These are phyloP conservation scores for Nakazawaea wickerhamii DNA, from an alignment of 805 yeast genomes.

Conservation along the genomic window DNA sequence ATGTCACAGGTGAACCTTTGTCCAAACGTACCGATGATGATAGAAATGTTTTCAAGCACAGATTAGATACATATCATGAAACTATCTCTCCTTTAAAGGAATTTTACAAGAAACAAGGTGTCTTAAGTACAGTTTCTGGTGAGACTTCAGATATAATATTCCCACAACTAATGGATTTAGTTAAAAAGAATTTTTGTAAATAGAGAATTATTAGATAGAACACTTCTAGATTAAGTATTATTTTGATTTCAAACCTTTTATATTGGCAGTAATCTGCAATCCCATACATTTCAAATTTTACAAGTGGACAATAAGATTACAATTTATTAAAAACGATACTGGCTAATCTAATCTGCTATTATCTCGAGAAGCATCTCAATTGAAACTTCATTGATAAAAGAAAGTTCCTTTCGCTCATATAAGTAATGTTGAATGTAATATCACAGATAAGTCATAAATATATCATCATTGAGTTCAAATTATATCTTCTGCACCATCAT, in stretches of 20 bases:
- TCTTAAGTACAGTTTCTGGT: conserved; percentile 59
- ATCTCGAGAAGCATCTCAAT: no score
- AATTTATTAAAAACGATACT: no score
- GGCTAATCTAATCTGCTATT: no score
- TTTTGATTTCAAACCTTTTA: no score
- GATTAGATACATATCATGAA: conserved; percentile 58
- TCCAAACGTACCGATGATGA: conserved; percentile 80
- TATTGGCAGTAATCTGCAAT: no score
- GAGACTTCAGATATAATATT: conserved; percentile 79
- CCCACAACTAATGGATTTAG: conserved; percentile 54
- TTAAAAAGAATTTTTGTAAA: conserved; percentile 27
- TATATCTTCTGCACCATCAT: conserved; percentile 30
- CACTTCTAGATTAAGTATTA: background rate
- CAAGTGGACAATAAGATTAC: no score
- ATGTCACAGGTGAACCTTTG: conserved; percentile 83
- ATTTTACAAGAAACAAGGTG: conserved; percentile 45
- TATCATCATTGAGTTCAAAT: conserved; percentile 20
- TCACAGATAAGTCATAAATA: no score
- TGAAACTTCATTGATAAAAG: no score
- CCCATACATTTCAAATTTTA: no score
- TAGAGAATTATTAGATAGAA: background rate
- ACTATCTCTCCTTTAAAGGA: conserved; percentile 61
- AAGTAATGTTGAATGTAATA: no score
- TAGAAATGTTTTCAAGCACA: conserved; percentile 59
- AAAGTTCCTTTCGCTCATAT: no score